Evolutionary conservation across 1,139 yeast species (phyloP).

Genomic region (Suhomyces anneliseae): DNA sequence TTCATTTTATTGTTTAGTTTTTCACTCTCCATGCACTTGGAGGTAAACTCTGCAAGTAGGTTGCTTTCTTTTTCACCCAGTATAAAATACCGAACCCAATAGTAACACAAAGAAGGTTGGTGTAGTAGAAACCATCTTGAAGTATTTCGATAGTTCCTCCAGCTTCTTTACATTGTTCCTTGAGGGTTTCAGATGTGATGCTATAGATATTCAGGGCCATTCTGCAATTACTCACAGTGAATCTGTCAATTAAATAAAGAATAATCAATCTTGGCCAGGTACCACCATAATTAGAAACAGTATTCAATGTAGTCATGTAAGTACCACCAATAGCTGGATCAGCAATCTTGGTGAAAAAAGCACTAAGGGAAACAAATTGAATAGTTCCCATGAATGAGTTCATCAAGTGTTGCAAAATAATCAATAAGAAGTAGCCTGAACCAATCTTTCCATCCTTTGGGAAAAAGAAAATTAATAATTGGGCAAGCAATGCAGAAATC

Average conservation of each 20-base stretch:
- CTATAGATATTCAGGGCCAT: slow-evolving; percentile 3
- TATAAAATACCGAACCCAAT: slow-evolving; percentile 69
- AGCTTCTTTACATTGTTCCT: slow-evolving; percentile 47
- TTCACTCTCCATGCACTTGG: slow-evolving; percentile 66
- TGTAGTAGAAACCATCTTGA: slow-evolving; percentile 82
- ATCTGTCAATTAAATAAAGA: slow-evolving; percentile 73
- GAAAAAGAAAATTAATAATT: slow-evolving; percentile 67
- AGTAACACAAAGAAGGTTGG: slow-evolving; percentile 68
- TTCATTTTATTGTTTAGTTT: neutral
- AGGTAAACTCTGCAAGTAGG: slow-evolving; percentile 61
- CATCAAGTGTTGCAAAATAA: slow-evolving; percentile 77
- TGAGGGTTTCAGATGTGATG: slow-evolving; percentile 23
- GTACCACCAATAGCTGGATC: slow-evolving; percentile 97
- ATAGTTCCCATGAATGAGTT: slow-evolving; percentile 93
- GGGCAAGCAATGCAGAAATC: slow-evolving; percentile 73
- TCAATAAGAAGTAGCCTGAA: slow-evolving; percentile 58
- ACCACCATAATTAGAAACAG: slow-evolving; percentile 91
- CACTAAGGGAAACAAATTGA: slow-evolving; percentile 91
- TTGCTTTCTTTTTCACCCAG: slow-evolving; percentile 64
- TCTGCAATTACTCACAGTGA: slow-evolving; percentile 64
- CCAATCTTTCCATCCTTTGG: slow-evolving; percentile 58
- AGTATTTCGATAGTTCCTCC: slow-evolving; percentile 58
- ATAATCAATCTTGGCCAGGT: slow-evolving; percentile 93
- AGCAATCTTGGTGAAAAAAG: slow-evolving; percentile 93
- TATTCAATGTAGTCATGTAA: slow-evolving; percentile 93